Evolutionary conservation across 2,329 filamentous ascomycete species (phyloP), one percentile per base, ranked within the genome.

Genomic region (Fusarium oxysporum): DNA sequence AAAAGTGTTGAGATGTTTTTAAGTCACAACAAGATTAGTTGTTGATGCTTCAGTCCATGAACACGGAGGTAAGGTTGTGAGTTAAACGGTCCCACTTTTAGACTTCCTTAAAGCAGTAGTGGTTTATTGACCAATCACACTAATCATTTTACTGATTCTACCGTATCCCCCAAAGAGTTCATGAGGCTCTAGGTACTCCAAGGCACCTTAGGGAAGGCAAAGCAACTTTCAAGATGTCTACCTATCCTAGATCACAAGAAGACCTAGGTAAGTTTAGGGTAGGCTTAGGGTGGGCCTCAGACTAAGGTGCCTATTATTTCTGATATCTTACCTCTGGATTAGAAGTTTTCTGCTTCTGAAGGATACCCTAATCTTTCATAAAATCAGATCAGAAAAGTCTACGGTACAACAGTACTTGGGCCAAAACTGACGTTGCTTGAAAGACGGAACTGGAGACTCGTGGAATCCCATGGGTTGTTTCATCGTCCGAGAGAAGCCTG

Each of bases 121-220:
- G 14, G 37, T 25, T 44, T 43, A 41, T 69, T 8, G 30, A 8
- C 66, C 70, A 73, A 68, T 73, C 45, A 57, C 6, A 21, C n/a
- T 13, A 41, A n/a, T 16, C 28, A n/a, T 61, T 40, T 61, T 57
- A 9, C 41, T 38, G 30, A 54, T 61, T 30, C 38, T 19, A 57
- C 40, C 19, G 28, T 17, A 33, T 28, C 47, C 21, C 21, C 21
- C 14, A 23, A 23, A 32, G 14, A n/a, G 16, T 40, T 53, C 35
- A 41, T 28, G 19, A 41, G 50, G 33, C 23, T 53, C 23, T 25
- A 32, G 16, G 43, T 30, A 17, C 21, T 32, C 14, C 2, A 50
- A 17, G 30, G 30, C 10, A 35, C 30, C 6, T 3, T 14, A 17
- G 21, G 21, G 14, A 32, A 23, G 21, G 28, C 10, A 17, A 30